Conservation (phyloP, 2,329 filamentous ascomycete genomes). For the Cladophialophora chaetospira region DNA sequence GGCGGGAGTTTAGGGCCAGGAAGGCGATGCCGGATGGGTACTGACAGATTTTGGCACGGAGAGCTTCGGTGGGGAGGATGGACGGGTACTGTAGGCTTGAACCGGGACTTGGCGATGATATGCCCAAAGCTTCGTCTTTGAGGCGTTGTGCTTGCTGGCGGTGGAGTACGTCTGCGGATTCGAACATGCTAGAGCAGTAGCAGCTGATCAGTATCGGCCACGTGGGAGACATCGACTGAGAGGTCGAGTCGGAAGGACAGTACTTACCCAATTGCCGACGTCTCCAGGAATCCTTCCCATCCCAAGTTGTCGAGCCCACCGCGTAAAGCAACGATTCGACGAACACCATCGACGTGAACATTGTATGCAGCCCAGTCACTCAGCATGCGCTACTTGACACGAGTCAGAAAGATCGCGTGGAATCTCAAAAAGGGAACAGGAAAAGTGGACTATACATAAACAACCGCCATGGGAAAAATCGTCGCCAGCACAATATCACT, state of each 20-base stretch:
- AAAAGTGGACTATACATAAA: conserved; percentile 1
- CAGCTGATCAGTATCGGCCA: neutral
- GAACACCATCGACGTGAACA: conserved; percentile 9
- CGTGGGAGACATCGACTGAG: neutral
- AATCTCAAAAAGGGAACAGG: neutral
- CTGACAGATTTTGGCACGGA: neutral
- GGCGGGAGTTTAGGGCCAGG: neutral
- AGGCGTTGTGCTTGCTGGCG: conserved; percentile 5
- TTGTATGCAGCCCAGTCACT: conserved; percentile 6
- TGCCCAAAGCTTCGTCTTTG: conserved; percentile 3
- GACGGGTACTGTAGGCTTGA: neutral
- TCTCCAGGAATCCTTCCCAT: conserved; percentile 11
- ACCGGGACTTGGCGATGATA: neutral
- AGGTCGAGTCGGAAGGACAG: neutral
- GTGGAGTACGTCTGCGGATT: conserved; percentile 7
- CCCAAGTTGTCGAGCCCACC: conserved; percentile 13
- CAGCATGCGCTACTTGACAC: neutral
- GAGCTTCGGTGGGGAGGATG: neutral
- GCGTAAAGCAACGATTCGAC: conserved; percentile 8
- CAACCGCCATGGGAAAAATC: conserved; percentile 12
- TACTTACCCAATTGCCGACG: conserved; percentile 9
- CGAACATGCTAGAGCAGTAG: neutral
- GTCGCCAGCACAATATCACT: conserved; percentile 15
- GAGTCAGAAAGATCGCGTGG: neutral
- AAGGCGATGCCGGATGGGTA: neutral